These are phyloP conservation scores for Dictyostelium capitatum DNA, from an alignment of 78 protist genomes.

Conservation along the genomic window DNA sequence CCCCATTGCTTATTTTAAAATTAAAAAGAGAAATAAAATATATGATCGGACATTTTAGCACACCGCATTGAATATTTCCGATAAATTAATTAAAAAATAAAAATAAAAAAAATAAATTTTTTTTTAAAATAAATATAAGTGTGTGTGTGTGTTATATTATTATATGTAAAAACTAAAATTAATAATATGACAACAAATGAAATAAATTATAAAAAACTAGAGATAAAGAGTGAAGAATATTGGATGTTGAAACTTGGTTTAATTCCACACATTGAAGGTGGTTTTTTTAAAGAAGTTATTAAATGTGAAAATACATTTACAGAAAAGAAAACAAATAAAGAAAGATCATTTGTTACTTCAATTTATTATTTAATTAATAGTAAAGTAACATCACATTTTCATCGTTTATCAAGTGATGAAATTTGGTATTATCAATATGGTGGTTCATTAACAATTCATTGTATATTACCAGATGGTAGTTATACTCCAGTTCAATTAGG, in stretches of 20 bases:
- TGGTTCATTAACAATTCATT: not conserved
- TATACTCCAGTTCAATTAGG: not conserved
- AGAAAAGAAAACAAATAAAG: too few relatives aligned
- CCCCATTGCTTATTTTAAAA: too few relatives aligned
- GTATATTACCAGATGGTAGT: not conserved
- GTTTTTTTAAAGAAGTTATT: not conserved
- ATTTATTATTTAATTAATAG: not conserved
- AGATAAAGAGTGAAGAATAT: not conserved
- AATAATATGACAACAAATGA: too few relatives aligned
- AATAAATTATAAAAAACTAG: too few relatives aligned
- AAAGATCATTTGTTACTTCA: not conserved
- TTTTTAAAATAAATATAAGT: too few relatives aligned
- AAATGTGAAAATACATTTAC: not conserved
- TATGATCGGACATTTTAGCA: too few relatives aligned
- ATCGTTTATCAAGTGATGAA: not conserved
- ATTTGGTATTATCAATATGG: conserved; percentile 2
- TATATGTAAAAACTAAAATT: too few relatives aligned
- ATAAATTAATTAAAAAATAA: too few relatives aligned
- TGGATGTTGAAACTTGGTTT: not conserved
- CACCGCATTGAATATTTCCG: too few relatives aligned
- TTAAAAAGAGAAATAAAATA: too few relatives aligned
- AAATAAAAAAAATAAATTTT: too few relatives aligned
- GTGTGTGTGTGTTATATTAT: too few relatives aligned
- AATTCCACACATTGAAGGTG: not conserved
- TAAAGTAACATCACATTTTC: not conserved